Evolutionary conservation across 495 filamentous ascomycete genomes (phyloP), one percentile per base, ranked within the genome.

Genomic region (Cercophora samala): DNA sequence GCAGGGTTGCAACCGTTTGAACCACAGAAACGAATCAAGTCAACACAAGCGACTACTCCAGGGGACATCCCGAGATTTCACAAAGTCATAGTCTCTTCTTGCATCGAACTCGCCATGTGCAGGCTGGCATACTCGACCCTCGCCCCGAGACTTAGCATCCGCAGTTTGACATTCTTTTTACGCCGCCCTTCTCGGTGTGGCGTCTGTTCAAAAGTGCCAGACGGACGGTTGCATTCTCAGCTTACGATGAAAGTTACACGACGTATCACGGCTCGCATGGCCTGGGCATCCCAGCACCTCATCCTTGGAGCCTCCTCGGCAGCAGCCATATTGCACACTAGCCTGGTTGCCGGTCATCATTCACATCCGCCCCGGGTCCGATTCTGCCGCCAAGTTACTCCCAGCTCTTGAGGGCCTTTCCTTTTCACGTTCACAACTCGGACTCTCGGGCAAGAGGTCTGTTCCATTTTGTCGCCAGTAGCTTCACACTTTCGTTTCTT

Each of bases 351-450:
- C 58, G 58, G 58, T 13, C 58, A 23, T 29, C 22, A 58, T 58
- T 60, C 22, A 22, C 22, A 5, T 25, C 23, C 58, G 19, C 58
- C 23, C 58, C 58, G 58, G 58, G 58, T 60, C 58, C 58, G 58
- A 60, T 25, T 13, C 26, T 29, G n/a, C 8, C 37, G 13, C 37
- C 37, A 46, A 46, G 37, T 46, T 46, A 46, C 13, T 17, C 37
- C 37, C 6, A 17, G 37, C 2, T 25, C 60, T 42, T 37, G 25
- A 1, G 8, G 23, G n/a, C n/a, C 17, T 18, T 46, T 19, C 1
- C 29, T 37, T 17, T 24, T 29, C 18, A 46, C 46, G 60, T 29
- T 5, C 29, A n/a, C 22, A 32, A 29, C 58, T 61, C 58, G 58
- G 58, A 15, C 23, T 61, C 23, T 61, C 58, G 58, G 58, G 52